Conservation (phyloP, 345 rosid species). For the Clarkia xantiana region DNA sequence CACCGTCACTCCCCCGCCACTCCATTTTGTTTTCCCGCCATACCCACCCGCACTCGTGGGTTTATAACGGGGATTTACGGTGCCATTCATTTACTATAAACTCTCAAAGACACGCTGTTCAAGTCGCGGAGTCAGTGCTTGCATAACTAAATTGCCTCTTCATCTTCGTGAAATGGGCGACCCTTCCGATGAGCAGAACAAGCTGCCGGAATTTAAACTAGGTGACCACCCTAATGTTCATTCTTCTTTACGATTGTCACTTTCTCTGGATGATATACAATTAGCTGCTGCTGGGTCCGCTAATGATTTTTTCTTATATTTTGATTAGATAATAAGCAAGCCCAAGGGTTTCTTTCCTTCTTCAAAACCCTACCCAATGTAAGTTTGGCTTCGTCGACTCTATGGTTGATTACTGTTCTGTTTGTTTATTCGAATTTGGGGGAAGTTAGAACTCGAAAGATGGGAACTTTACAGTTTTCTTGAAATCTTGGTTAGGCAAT, state of each 20-base stretch:
- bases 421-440: background rate
- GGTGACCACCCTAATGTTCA: constrained; percentile 33
- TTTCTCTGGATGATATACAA: too few relatives aligned
- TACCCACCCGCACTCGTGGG: background rate
- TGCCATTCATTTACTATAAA: too few relatives aligned
- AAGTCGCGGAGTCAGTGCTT: background rate
- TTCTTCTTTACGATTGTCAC: too few relatives aligned
- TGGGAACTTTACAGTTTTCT: background rate
- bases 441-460: too few relatives aligned
- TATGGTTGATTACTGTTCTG: background rate
- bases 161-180: constrained; percentile 31
- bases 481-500: background rate
- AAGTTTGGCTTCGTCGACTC: constrained; percentile 12
- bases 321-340: constrained; percentile 69
- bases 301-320: background rate
- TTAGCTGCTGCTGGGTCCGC: background rate
- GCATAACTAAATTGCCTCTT: background rate
- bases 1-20: constrained; percentile 18
- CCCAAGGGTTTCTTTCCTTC: constrained; percentile 93
- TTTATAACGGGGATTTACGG: background rate
- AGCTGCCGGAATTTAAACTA: constrained; percentile 84
- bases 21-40: constrained; percentile 47
- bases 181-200: constrained; percentile 36
- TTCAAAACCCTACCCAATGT: constrained; percentile 81
- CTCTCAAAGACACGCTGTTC: background rate